Evolutionary conservation across 225 moss, liverwort and hornwort genomes (phyloP), one percentile per base, ranked within the genome.

Genomic region (Takakia lepidozioides): DNA sequence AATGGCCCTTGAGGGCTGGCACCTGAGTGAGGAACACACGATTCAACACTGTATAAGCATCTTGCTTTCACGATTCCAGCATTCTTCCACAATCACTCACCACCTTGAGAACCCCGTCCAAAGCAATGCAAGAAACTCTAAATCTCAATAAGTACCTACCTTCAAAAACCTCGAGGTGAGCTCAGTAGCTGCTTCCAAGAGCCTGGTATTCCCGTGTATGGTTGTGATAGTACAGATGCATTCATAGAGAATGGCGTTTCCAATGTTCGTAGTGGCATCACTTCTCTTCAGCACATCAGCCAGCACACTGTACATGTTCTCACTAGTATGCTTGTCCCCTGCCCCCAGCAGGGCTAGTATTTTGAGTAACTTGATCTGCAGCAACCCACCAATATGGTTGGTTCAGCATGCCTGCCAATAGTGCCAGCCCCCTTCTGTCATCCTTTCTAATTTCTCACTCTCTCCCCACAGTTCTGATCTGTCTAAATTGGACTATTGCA

Each of bases 311-410:
- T 87, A 98, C 85, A 98, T 98, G 48, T 75, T 76, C 52, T 98
- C 85, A 60, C 89, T 95, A 29, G 71, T 76, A 2, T 52, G 18
- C 57, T 76, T 79, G 66, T 98, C 98, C 20, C 87, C 85, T 49
- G 73, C 78, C 53, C 98, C 98, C 54, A 91, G 75, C 66, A 91
- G 65, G 32, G 85, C 98, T 73, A 98, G 59, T 17, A 98, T 85
- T 46, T 91, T 98, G 69, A 98, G 69, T 26, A 98, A 44, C 75
- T 87, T 98, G 71, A 98, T 98, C 91, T 93, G 88, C 76, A 85
- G 2, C 42, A 69, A 66, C 32, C 32, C 32, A 32, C 0, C 7
- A 46, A 46, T 22, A 21, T n/a, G n/a, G n/a, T n/a, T n/a, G n/a
- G n/a, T n/a, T n/a, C n/a, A n/a, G n/a, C n/a, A n/a, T n/a, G n/a